Percentiles rank a stretch among this genome's conserved stretches.
phyloP scores from a whole-genome alignment of 78 protist species.

The Dictyostelium brefeldianum region DNA sequence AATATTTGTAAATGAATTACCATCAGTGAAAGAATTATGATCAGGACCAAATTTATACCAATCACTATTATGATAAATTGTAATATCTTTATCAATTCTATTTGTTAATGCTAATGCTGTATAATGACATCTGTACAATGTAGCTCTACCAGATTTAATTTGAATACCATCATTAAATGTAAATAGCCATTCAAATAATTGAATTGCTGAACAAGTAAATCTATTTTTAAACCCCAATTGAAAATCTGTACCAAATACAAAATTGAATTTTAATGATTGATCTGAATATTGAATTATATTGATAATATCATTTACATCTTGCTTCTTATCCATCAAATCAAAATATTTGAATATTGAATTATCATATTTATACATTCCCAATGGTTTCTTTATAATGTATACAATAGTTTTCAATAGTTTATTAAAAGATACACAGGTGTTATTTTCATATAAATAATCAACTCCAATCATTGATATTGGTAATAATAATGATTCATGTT shows the following conservation, averaged over 20 bases:
- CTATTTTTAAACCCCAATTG: background rate
- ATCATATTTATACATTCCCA: background rate
- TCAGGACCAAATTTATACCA: too few relatives aligned
- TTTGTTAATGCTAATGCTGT: background rate
- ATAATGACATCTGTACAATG: background rate
- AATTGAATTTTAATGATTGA: background rate
- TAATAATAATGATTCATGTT: background rate
- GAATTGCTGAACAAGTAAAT: background rate
- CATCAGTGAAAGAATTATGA: too few relatives aligned
- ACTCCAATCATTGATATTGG: background rate
- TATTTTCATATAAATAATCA: background rate
- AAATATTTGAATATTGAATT: background rate
- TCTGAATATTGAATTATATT: background rate
- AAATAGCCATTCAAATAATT: background rate
- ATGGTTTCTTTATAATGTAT: background rate
- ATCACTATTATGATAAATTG: background rate
- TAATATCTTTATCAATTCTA: background rate
- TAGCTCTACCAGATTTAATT: background rate
- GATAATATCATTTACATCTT: background rate
- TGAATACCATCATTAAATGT: background rate
- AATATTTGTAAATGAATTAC: background rate
- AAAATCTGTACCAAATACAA: background rate
- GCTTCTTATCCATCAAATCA: background rate
- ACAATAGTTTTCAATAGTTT: background rate
- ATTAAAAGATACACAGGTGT: background rate